Percentiles rank a stretch among this genome's conserved stretches.
phyloP scores from a whole-genome alignment of 805 yeast species.

The Kluyveromyces dobzhanskii region DNA sequence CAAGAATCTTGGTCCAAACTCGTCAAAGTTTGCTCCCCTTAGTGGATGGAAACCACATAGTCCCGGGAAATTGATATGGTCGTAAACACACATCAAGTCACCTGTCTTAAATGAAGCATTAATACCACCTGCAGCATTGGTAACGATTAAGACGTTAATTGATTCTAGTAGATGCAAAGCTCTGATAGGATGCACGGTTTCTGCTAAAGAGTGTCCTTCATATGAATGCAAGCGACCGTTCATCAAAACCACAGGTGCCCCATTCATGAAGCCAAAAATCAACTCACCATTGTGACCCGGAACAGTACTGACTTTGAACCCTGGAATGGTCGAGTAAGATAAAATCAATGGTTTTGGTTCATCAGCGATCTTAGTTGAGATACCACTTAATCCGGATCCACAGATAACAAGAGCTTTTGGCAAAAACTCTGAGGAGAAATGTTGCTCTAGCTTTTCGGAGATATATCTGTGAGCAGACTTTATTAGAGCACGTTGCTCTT shows the following conservation, averaged over 20 bases:
- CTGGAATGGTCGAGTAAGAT: constrained; percentile 65
- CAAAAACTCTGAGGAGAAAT: constrained; percentile 9
- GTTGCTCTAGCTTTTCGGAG: constrained; percentile 9
- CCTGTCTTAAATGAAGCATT: constrained; percentile 64
- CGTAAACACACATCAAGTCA: constrained; percentile 83
- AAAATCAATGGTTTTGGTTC: constrained; percentile 40
- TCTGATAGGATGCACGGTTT: constrained; percentile 80
- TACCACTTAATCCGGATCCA: constrained; percentile 92
- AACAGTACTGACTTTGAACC: constrained; percentile 75
- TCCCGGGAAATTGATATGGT: constrained; percentile 89
- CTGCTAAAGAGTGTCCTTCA: constrained; percentile 81
- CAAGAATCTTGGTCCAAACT: constrained; percentile 78
- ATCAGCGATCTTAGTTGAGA: constrained; percentile 41
- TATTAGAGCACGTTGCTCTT: constrained; percentile 14
- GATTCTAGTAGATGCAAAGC: constrained; percentile 54
- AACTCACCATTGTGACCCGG: constrained; percentile 84
- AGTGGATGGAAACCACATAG: constrained; percentile 82
- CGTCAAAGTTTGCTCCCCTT: constrained; percentile 75
- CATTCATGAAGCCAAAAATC: constrained; percentile 65
- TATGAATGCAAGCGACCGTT: constrained; percentile 89
- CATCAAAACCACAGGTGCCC: constrained; percentile 83
- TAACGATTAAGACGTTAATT: constrained; percentile 57
- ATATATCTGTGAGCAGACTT: constrained; percentile 12
- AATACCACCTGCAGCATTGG: constrained; percentile 96
- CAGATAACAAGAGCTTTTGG: constrained; percentile 78